These are phyloP conservation scores for Candida pseudocylindracea DNA, from an alignment of 1,139 yeast species.

Conservation along the genomic window DNA sequence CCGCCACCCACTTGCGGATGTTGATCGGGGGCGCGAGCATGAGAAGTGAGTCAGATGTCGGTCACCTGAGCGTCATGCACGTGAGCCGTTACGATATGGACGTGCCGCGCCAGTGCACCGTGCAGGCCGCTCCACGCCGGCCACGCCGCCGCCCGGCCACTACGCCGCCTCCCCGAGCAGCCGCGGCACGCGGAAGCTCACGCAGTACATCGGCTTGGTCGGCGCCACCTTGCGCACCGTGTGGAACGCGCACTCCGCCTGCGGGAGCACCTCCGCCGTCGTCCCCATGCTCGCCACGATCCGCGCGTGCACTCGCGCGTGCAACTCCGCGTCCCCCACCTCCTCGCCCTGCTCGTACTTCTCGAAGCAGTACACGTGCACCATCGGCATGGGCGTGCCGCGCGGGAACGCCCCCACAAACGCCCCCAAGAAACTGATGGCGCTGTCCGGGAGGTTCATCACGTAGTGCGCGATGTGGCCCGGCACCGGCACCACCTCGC, in stretches of 20 bases:
- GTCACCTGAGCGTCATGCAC: too few relatives aligned
- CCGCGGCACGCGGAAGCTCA: constrained; percentile 54
- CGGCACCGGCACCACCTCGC: constrained; percentile 23
- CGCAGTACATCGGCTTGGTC: constrained; percentile 90
- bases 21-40: constrained; percentile 58
- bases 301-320: constrained; percentile 34
- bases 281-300: constrained; percentile 29
- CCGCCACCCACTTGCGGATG: constrained; percentile 59
- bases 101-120: too few relatives aligned
- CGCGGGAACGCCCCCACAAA: constrained; percentile 46
- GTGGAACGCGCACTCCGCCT: constrained; percentile 36
- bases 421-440: constrained; percentile 63
- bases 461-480: constrained; percentile 48
- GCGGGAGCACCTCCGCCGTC: constrained; percentile 12
- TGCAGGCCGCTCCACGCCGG: too few relatives aligned
- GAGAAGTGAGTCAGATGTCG: too few relatives aligned
- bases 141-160: too few relatives aligned
- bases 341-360: constrained; percentile 59
- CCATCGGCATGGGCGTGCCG: constrained; percentile 41
- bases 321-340: constrained; percentile 43
- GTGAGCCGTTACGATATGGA: too few relatives aligned
- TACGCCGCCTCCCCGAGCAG: constrained; percentile 42
- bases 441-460: constrained; percentile 92
- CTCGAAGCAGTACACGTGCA: constrained; percentile 86
- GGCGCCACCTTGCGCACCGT: constrained; percentile 89